phyloP scores from a whole-genome alignment of 1,284 basidiomycete species.

The Wolfiporia cocos region DNA sequence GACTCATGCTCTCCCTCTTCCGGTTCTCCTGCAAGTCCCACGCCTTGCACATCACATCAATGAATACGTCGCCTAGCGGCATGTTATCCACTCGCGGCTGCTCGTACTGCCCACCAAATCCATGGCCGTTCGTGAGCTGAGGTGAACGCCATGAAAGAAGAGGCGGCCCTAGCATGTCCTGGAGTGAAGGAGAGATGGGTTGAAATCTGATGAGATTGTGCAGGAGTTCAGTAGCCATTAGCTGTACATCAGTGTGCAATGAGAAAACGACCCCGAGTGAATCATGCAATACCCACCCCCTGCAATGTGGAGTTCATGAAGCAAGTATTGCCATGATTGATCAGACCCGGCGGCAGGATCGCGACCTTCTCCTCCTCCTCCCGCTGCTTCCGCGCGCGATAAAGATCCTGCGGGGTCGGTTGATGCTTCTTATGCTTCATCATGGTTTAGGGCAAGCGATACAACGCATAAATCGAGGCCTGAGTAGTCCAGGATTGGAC shows the following conservation, averaged over 20 bases:
- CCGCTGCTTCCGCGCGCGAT: conserved; percentile 47
- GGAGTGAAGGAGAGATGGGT: conserved; percentile 34
- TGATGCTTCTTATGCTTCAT: conserved; percentile 44
- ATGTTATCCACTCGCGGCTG: conserved; percentile 48
- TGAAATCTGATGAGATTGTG: conserved; percentile 55
- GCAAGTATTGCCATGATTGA: conserved; percentile 89
- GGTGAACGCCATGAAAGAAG: conserved; percentile 50
- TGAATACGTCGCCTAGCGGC: conserved; percentile 60
- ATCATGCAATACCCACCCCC: conserved; percentile 31
- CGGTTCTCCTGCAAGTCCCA: conserved; percentile 53
- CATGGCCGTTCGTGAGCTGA: conserved; percentile 60
- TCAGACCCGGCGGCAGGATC: conserved; percentile 65
- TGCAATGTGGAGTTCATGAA: conserved; percentile 91
- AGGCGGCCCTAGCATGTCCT: conserved; percentile 31
- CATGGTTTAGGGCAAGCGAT: conserved; percentile 39
- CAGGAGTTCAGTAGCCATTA: conserved; percentile 60
- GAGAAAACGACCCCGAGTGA: not conserved
- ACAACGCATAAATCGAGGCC: too few species aligned
- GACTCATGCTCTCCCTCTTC: conserved; percentile 47
- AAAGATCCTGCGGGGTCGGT: conserved; percentile 57
- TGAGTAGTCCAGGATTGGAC: too few species aligned
- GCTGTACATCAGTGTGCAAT: conserved; percentile 28
- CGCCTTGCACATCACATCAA: conserved; percentile 47
- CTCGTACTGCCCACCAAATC: conserved; percentile 43
- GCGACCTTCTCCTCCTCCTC: conserved; percentile 57